phyloP scores from a whole-genome alignment of 2,329 filamentous ascomycete species.

The Alternaria ventricosa region DNA sequence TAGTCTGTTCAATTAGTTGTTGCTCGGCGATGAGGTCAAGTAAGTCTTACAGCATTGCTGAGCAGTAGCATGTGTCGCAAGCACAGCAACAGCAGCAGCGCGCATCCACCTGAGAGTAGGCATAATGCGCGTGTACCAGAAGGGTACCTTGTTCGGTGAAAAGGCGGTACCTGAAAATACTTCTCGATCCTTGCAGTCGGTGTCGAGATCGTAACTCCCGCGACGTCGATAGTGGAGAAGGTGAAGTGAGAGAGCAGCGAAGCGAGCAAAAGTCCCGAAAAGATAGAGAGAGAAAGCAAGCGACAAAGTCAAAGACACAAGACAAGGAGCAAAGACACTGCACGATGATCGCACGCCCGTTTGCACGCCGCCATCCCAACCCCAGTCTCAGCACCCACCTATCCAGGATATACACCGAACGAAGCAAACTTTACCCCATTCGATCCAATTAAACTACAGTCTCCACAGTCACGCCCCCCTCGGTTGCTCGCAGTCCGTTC shows the following conservation, averaged over 20 bases:
- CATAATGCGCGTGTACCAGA: conserved; percentile 18
- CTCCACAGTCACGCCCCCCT: not conserved
- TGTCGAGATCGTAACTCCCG: conserved; percentile 6
- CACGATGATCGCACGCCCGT: conserved; percentile 16
- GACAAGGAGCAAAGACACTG: conserved; percentile 1
- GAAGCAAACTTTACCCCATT: conserved; percentile 1
- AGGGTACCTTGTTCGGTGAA: conserved; percentile 8
- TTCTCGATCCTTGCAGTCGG: conserved; percentile 11
- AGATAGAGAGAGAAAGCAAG: not conserved
- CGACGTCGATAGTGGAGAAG: conserved; percentile 1
- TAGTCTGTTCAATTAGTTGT: conserved; percentile 39
- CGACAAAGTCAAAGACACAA: not conserved
- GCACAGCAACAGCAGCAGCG: conserved; percentile 21
- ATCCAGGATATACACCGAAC: conserved; percentile 1
- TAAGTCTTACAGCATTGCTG: conserved; percentile 40
- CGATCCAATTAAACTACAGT: conserved; percentile 4
- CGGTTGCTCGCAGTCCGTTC: not conserved
- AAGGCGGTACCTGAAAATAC: not conserved
- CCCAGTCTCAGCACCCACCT: conserved; percentile 5
- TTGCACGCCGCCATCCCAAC: too few relatives aligned
- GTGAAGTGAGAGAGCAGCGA: conserved; percentile 14
- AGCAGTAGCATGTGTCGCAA: conserved; percentile 25
- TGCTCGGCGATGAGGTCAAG: not conserved
- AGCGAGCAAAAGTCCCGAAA: not conserved
- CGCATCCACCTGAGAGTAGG: conserved; percentile 27